These are phyloP conservation scores for Thalassiosira pacifica DNA, from an alignment of 352 stramenopile genomes.

Conservation along the genomic window DNA sequence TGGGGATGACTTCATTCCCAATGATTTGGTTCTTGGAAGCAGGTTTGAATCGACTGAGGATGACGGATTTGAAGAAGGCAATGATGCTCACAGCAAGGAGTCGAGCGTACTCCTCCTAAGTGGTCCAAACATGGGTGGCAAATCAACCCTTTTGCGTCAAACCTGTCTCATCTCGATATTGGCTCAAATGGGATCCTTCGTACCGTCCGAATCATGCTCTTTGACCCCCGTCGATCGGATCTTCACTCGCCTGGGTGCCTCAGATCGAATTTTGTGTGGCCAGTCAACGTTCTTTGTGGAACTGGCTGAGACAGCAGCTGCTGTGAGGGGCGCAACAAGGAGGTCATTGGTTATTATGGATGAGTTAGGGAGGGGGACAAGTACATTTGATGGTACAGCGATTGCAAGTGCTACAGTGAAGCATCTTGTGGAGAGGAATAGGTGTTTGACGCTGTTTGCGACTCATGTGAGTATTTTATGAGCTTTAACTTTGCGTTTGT, in stretches of 20 bases:
- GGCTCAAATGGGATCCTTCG: constrained; percentile 99
- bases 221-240: constrained; percentile 98
- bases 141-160: constrained; percentile 98
- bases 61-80: constrained; percentile 12
- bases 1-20: constrained; percentile 95
- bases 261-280: constrained; percentile 96
- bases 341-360: constrained; percentile 97
- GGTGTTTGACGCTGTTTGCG: constrained; percentile 96
- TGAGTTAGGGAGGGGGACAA: constrained; percentile 98
- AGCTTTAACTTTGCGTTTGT: background rate
- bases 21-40: constrained; percentile 93
- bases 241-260: constrained; percentile 99
- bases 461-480: constrained; percentile 88
- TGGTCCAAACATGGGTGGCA: constrained; percentile 97
- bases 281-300: constrained; percentile 99
- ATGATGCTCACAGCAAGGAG: constrained; percentile 32
- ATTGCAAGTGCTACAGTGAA: constrained; percentile 98
- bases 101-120: constrained; percentile 91
- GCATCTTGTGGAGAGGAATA: constrained; percentile 90
- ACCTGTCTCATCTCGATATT: constrained; percentile 98
- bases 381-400: constrained; percentile 98
- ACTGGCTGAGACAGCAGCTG: constrained; percentile 97
- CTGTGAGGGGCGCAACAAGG: constrained; percentile 93
- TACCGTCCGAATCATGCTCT: constrained; percentile 93
- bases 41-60: constrained; percentile 37